These are phyloP conservation scores for Fraxinus albicans DNA, from an alignment of 305 asterid genomes.

Conservation along the genomic window DNA sequence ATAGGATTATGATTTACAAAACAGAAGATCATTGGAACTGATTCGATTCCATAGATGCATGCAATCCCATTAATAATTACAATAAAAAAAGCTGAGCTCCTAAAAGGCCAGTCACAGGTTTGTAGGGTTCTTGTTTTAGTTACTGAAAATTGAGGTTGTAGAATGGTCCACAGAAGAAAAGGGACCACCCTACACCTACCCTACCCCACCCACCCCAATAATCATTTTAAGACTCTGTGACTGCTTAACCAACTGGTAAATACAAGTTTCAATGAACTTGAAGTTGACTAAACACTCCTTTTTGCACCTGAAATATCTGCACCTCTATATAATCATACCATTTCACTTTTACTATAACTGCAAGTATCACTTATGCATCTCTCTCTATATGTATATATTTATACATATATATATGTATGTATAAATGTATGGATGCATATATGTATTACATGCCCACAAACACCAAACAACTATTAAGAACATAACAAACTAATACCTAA, in stretches of 20 bases:
- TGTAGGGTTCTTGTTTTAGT: background rate
- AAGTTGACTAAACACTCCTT: background rate
- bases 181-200: slow-evolving; percentile 32
- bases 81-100: background rate
- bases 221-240: no score
- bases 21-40: background rate
- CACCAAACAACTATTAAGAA: background rate
- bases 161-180: slow-evolving; percentile 27
- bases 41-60: background rate
- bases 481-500: background rate
- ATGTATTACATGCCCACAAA: background rate
- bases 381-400: background rate
- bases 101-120: background rate
- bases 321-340: background rate
- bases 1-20: background rate
- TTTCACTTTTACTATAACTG: background rate
- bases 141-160: slow-evolving; percentile 11
- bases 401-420: no score
- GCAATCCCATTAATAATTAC: background rate
- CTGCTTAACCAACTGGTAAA: background rate
- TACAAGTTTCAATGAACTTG: slow-evolving; percentile 25
- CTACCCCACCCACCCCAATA: background rate
- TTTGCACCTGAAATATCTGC: background rate
- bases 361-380: background rate
- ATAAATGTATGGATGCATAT: background rate